Conservation (phyloP, 2,329 filamentous ascomycete genomes). For the Mariannaea sp. region DNA sequence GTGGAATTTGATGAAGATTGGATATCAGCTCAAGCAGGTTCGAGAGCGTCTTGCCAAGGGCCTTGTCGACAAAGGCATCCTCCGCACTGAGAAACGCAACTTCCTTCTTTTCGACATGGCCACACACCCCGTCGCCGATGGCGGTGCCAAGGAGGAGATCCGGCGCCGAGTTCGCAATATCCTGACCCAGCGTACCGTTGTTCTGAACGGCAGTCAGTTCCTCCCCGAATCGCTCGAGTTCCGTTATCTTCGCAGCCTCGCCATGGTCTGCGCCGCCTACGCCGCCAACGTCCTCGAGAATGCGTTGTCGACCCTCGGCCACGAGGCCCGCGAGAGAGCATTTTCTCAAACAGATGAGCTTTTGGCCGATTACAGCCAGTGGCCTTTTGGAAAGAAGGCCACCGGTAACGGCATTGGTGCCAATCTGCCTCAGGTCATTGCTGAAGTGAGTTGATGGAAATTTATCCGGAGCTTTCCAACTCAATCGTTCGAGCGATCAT, state of each 20-base stretch:
- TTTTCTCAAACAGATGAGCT: constrained; percentile 98
- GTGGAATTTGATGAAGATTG: constrained; percentile 99
- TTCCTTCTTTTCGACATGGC: constrained; percentile 99
- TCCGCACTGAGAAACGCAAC: constrained; percentile 98
- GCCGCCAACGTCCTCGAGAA: constrained; percentile 98
- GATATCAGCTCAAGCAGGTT: constrained; percentile 99
- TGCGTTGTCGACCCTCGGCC: constrained; percentile 88
- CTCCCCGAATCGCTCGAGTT: constrained; percentile 94
- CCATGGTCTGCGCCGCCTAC: constrained; percentile 98
- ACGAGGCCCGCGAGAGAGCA: constrained; percentile 90
- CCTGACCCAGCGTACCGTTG: constrained; percentile 90
- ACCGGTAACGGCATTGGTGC: constrained; percentile 82
- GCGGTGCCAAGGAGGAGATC: constrained; percentile 97
- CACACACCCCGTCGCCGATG: constrained; percentile 94
- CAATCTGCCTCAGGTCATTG: constrained; percentile 85
- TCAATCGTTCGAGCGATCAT: too few relatives aligned
- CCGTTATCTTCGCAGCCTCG: constrained; percentile 86
- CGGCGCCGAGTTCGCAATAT: constrained; percentile 89
- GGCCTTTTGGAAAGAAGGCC: constrained; percentile 89
- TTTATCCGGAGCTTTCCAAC: too few relatives aligned
- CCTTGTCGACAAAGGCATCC: constrained; percentile 96
- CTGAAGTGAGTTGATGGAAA: constrained; percentile 61
- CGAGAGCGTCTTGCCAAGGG: constrained; percentile 96
- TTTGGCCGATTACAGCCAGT: constrained; percentile 94
- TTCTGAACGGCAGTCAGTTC: constrained; percentile 84